A percentile compares a stretch with the other conserved stretches of the same genome.
Evolutionary conservation across 2,329 filamentous ascomycete genomes (phyloP).

Genomic region (Xylariaceae sp.): DNA sequence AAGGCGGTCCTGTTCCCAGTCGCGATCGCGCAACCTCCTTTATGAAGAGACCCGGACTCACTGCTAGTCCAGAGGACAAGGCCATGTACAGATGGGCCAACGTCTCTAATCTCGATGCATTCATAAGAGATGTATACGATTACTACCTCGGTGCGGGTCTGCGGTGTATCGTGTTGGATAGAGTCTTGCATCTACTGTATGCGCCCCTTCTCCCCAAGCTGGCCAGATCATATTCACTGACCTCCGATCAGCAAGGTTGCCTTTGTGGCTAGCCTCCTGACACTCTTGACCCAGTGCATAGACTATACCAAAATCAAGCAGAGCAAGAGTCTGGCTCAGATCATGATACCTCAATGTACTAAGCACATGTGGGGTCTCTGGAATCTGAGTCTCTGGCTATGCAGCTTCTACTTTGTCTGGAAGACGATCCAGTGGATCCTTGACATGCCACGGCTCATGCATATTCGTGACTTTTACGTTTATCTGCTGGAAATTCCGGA

Average conservation of each 20-base stretch:
- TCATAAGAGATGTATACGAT: slow-evolving; percentile 77
- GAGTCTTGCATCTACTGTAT: slow-evolving; percentile 67
- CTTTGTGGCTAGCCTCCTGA: slow-evolving; percentile 77
- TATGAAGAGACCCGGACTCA: slow-evolving; percentile 24
- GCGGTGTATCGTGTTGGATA: slow-evolving; percentile 73
- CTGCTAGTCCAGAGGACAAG: slow-evolving; percentile 54
- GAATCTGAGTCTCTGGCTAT: slow-evolving; percentile 76
- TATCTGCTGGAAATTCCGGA: slow-evolving; percentile 76
- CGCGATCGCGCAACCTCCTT: slow-evolving; percentile 18
- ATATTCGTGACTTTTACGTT: slow-evolving; percentile 81
- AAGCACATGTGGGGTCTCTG: slow-evolving; percentile 67
- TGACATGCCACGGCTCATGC: slow-evolving; percentile 65
- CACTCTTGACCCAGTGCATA: slow-evolving; percentile 79
- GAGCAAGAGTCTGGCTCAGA: slow-evolving; percentile 50
- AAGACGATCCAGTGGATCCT: slow-evolving; percentile 69
- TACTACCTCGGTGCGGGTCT: slow-evolving; percentile 82
- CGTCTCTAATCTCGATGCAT: slow-evolving; percentile 81
- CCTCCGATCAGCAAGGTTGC: slow-evolving; percentile 59
- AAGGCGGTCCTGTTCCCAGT: slow-evolving; percentile 19
- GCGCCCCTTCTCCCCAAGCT: slow-evolving; percentile 29
- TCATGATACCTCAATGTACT: slow-evolving; percentile 69
- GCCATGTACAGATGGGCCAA: slow-evolving; percentile 94
- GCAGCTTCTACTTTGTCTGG: slow-evolving; percentile 79
- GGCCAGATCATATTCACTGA: neutral
- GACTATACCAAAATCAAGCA: slow-evolving; percentile 71